Conservation (phyloP, 345 rosid genomes). For the Rhodamnia argentea region DNA sequence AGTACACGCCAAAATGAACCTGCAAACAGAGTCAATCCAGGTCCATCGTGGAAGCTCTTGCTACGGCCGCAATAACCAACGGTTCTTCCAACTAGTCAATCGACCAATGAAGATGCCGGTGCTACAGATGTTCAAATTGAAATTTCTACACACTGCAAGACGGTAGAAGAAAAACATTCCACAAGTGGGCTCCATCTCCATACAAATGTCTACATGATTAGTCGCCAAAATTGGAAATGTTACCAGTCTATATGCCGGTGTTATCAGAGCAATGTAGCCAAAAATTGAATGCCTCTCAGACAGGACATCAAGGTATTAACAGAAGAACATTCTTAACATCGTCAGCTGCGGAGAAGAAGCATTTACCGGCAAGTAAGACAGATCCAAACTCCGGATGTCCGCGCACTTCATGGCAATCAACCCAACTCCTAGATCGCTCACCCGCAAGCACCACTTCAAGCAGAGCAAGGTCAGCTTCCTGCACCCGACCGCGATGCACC, state of each 20-base stretch:
- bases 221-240: neutral
- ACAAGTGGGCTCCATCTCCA: neutral
- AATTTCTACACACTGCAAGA: neutral
- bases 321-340: neutral
- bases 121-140: neutral
- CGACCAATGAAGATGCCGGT: neutral
- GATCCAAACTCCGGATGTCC: slow-evolving; percentile 49
- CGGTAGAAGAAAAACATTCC: neutral
- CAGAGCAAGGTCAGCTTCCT: slow-evolving; percentile 40
- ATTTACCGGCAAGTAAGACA: slow-evolving; percentile 58
- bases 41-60: neutral
- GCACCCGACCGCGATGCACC: slow-evolving; percentile 61
- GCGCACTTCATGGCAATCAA: slow-evolving; percentile 58
- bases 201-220: neutral
- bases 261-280: neutral
- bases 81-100: neutral
- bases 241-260: neutral
- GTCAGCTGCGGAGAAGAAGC: neutral
- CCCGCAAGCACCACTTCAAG: slow-evolving; percentile 65
- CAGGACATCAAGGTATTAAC: neutral
- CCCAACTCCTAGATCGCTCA: slow-evolving; percentile 56
- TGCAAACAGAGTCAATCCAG: neutral
- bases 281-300: neutral
- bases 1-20: neutral
- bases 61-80: neutral